Evolutionary conservation across 192 early-diverging fungal species (phyloP), one percentile per base, ranked within the genome.

Genomic region (Mortierella alpina): DNA sequence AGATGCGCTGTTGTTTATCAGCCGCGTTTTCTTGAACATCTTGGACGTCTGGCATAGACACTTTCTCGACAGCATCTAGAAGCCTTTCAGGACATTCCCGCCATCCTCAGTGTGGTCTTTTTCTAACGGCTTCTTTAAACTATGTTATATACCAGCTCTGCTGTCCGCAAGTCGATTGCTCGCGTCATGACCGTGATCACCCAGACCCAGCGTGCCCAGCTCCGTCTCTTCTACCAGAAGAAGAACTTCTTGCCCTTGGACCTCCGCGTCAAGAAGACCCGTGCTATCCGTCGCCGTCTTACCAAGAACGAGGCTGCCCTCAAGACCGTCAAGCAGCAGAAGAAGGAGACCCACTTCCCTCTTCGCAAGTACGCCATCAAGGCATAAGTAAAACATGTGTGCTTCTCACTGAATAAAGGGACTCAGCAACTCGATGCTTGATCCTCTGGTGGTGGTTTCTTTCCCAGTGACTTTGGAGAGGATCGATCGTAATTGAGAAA

Each of bases 251-350:
- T 90, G 59, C 98, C 98, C 68, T 86, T 96, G 73, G 98, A 99
- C 87, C 94, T 99, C 86, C 95, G 98, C 78, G 88, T 87, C 83
- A 99, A 99, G 94, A 96, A 96, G 92, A 99, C 97, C 73, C 96
- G 98, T 85, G 98, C 98, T 71, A 93, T 98, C 86, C 96, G 98
- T 72, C 95, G 96, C 75, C 92, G 93, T 68, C 88, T 99, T 87
- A 96, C 96, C 89, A 83, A 88, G 80, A 68, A 84, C 82, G 95
- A 99, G 89, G 75, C 84, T 54, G 80, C 91, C 68, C 83, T 82
- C 82, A 96, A 94, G 92, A 99, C 97, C 70, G 74, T 93, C 72
- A 92, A 91, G 87, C 93, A 96, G 85, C 85, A 87, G 71, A 98
- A 98, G 93, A 94, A 95, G 92, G 89, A 88, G 50, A 85, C 78